Evolutionary conservation across 192 early-diverging fungal genomes (phyloP).

Genomic region (Linnemannia elongata): DNA sequence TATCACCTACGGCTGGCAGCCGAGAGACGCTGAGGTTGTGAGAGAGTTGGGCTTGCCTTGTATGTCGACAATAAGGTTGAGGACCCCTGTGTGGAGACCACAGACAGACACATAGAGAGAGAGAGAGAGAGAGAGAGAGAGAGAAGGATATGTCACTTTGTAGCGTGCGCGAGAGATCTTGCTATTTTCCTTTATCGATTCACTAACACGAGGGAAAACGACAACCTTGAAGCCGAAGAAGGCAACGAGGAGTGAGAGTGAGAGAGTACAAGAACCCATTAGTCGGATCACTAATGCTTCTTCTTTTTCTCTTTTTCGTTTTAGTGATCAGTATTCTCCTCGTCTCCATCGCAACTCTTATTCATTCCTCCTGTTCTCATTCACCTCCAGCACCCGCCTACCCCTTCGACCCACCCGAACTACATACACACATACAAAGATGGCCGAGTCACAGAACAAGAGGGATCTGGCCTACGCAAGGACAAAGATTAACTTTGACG

Average conservation of each 20-base stretch:
- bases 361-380: not conserved
- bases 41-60: not conserved
- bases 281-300: not conserved
- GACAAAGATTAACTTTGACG: slow-evolving; percentile 73
- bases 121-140: no score
- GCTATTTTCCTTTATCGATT: not conserved
- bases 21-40: not conserved
- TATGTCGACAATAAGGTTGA: not conserved
- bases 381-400: not conserved
- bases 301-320: not conserved
- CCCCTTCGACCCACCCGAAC: not conserved
- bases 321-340: not conserved
- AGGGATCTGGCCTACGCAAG: slow-evolving; percentile 75
- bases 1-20: not conserved
- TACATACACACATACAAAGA: not conserved
- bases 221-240: slow-evolving; percentile 6
- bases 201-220: not conserved
- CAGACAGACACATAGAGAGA: no score
- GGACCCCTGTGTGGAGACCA: not conserved
- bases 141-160: not conserved
- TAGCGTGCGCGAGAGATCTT: not conserved
- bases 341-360: not conserved
- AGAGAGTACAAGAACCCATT: slow-evolving; percentile 7
- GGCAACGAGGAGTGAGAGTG: not conserved
- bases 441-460: slow-evolving; percentile 35